Evolutionary conservation across 2,329 filamentous ascomycete genomes (phyloP).

Genomic region (Raffaelea ambrosiae): DNA sequence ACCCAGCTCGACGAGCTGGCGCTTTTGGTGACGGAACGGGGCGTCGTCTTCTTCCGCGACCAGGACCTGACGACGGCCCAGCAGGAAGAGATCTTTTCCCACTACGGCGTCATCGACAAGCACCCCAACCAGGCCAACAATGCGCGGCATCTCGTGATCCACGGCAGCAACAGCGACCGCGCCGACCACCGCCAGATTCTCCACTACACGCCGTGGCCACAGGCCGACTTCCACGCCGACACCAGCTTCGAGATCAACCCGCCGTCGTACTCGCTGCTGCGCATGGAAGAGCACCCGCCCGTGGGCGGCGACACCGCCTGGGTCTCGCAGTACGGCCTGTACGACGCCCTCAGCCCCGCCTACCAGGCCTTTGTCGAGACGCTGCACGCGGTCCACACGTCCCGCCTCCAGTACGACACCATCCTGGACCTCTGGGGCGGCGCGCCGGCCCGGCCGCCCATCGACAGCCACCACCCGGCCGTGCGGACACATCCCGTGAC

Average conservation of each 20-base stretch:
- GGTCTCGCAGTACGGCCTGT: conserved; percentile 37
- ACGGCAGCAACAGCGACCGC: conserved; percentile 32
- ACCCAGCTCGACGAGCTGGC: conserved; percentile 42
- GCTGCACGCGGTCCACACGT: conserved; percentile 36
- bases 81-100: conserved; percentile 35
- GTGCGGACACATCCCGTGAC: conserved; percentile 41
- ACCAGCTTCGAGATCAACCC: conserved; percentile 43
- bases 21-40: conserved; percentile 34
- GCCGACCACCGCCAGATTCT: conserved; percentile 32
- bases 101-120: conserved; percentile 39
- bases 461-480: conserved; percentile 38
- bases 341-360: conserved; percentile 33
- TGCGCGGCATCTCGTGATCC: conserved; percentile 32
- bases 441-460: conserved; percentile 31
- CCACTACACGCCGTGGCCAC: conserved; percentile 38
- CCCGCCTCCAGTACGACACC: conserved; percentile 36
- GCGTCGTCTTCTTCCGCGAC: conserved; percentile 38
- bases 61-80: conserved; percentile 35
- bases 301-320: conserved; percentile 39
- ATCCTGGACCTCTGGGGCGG: conserved; percentile 34
- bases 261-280: conserved; percentile 39
- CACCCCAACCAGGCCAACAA: conserved; percentile 34
- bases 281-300: conserved; percentile 40
- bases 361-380: conserved; percentile 33
- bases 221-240: conserved; percentile 38